These are phyloP conservation scores for Cyphellophora europaea DNA, from an alignment of 2,329 filamentous ascomycete species.

Conservation along the genomic window DNA sequence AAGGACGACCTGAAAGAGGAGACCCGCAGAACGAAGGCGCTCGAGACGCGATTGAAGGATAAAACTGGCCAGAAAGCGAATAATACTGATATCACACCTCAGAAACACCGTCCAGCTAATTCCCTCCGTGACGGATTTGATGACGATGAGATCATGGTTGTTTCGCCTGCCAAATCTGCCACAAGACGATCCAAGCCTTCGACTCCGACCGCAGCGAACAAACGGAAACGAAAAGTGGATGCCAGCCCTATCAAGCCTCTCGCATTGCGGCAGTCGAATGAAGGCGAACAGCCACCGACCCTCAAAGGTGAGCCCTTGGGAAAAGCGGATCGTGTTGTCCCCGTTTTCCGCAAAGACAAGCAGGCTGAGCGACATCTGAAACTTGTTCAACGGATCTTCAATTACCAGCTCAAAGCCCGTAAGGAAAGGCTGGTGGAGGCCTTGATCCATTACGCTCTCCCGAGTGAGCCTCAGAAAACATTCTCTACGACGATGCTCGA, in stretches of 20 bases:
- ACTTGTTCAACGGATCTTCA: conserved; percentile 46
- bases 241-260: conserved; percentile 41
- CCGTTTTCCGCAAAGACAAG: conserved; percentile 13
- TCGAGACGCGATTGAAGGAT: conserved; percentile 27
- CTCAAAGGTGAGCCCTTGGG: not conserved
- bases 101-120: conserved; percentile 25
- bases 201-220: conserved; percentile 48
- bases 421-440: conserved; percentile 45
- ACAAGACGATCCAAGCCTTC: conserved; percentile 36
- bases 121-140: conserved; percentile 55
- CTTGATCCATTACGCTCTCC: conserved; percentile 43
- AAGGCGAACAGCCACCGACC: conserved; percentile 14
- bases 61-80: conserved; percentile 39
- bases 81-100: not conserved
- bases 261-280: conserved; percentile 22
- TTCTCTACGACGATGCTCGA: conserved; percentile 48
- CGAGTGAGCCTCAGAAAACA: conserved; percentile 37
- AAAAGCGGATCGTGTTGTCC: conserved; percentile 18
- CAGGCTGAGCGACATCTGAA: conserved; percentile 21
- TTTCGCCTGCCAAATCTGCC: conserved; percentile 45
- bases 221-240: conserved; percentile 45
- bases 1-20: conserved; percentile 52
- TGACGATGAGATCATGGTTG: conserved; percentile 48
- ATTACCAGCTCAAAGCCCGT: conserved; percentile 41
- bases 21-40: conserved; percentile 35